phyloP scores from a whole-genome alignment of 2,329 filamentous ascomycete species.

The Lachnellula suecica region DNA sequence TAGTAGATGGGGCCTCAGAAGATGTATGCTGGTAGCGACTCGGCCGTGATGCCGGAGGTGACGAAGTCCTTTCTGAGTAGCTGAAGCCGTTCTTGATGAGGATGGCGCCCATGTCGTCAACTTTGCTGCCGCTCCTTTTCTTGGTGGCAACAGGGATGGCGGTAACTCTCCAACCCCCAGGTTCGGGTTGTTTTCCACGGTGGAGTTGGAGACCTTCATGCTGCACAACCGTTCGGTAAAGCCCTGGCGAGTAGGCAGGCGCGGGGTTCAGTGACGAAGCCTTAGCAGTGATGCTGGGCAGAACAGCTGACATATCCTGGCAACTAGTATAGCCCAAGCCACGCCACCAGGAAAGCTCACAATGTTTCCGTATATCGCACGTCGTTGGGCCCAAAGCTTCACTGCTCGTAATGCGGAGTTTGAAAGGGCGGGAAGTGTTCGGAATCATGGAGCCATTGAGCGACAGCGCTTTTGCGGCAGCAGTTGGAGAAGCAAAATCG shows the following conservation, averaged over 20 bases:
- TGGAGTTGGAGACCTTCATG: too few relatives aligned
- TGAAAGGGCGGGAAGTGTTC: conserved; percentile 93
- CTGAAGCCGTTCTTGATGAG: conserved; percentile 88
- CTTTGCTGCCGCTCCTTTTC: conserved; percentile 77
- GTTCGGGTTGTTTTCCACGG: too few relatives aligned
- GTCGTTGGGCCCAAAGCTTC: conserved; percentile 92
- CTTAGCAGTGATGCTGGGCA: too few relatives aligned
- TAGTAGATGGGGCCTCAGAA: conserved; percentile 99
- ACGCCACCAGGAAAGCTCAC: conserved; percentile 96
- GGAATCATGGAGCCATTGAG: conserved; percentile 89
- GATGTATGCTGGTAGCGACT: conserved; percentile 90
- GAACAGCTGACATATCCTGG: conserved; percentile 93
- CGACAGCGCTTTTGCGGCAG: conserved; percentile 85
- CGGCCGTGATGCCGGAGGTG: conserved; percentile 91
- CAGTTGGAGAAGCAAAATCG: conserved; percentile 80
- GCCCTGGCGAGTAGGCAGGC: too few relatives aligned
- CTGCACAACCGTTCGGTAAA: too few relatives aligned
- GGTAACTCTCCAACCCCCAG: too few relatives aligned
- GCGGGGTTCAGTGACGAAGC: too few relatives aligned
- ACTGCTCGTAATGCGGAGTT: conserved; percentile 87
- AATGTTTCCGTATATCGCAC: conserved; percentile 93
- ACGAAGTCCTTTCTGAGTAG: conserved; percentile 96
- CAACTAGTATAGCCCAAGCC: conserved; percentile 97
- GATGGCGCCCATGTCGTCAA: conserved; percentile 85
- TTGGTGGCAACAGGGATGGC: too few relatives aligned